Evolutionary conservation across 2,329 filamentous ascomycete genomes (phyloP), one percentile per base, ranked within the genome.

Genomic region (Penicillium vulpinum): DNA sequence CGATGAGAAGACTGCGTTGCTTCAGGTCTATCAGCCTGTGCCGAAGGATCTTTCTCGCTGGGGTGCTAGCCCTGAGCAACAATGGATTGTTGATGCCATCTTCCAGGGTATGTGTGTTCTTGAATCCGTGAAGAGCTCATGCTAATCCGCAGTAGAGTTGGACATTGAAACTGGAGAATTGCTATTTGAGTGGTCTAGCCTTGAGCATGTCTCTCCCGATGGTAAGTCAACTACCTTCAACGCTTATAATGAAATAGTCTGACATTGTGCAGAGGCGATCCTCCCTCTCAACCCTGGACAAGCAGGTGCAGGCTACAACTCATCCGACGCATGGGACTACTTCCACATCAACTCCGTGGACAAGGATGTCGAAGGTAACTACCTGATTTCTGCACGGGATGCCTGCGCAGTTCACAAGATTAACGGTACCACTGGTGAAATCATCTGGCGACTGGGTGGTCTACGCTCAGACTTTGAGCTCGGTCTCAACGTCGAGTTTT

Each of bases 181-280:
- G 4, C 59, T 85, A 11, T 86, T 86, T 60, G 83, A 86, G 62
- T 86, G 84, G 84, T 77, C 77, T 29, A 81, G 80, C 60, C 70
- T 85, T 10, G 82, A 85, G 55, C 81, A 85, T 67, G 74, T 84
- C n/a, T 73, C 77, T 41, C 81, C 81, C 1, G 74, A 77, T 39
- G 77, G 80, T 74, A 73, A 67, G 67, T 71, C 5, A 6, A 6
- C 59, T 41, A 2, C 29, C 35, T 15, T 18, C 35, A 26, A 31
- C 45, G 13, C 47, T 44, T 41, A 60, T 48, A 40, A 58, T 15
- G 24, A n/a, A 38, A 11, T 11, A 18, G 11, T 18, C 53, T 35
- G 29, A 67, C 22, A 28, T 7, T 22, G 1, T 31, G 4, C 45
- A 80, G 79, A 81, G 60, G 74, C 77, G 6, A 70, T 81, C 13